Conservation (phyloP, 2,329 filamentous ascomycete species). For the Fusarium sp. region DNA sequence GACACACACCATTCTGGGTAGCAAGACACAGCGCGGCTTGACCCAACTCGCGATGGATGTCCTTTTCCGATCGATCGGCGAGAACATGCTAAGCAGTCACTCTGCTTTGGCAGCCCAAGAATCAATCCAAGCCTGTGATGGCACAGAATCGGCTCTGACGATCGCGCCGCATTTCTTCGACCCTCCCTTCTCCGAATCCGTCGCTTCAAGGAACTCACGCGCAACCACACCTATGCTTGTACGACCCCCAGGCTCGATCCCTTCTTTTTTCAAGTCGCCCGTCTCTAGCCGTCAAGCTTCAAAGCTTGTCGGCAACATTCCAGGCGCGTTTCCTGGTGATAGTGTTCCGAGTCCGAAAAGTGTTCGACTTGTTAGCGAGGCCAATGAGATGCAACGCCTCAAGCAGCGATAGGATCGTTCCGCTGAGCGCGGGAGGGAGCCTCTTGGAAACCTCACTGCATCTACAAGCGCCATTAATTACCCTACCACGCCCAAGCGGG, state of each 20-base stretch:
- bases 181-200: conserved; percentile 73
- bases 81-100: conserved; percentile 72
- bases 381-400: conserved; percentile 37
- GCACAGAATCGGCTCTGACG: conserved; percentile 81
- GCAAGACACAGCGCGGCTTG: conserved; percentile 83
- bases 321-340: conserved; percentile 45
- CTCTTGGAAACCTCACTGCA: conserved; percentile 22
- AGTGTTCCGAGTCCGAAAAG: conserved; percentile 52
- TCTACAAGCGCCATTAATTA: conserved; percentile 44
- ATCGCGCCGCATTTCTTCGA: conserved; percentile 82
- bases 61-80: conserved; percentile 82
- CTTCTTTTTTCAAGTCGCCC: conserved; percentile 45
- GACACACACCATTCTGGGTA: conserved; percentile 96
- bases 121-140: conserved; percentile 78
- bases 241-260: conserved; percentile 55
- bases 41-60: conserved; percentile 92
- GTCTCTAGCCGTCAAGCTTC: conserved; percentile 33
- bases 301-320: conserved; percentile 33
- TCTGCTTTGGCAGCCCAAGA: conserved; percentile 70
- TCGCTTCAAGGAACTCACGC: conserved; percentile 68
- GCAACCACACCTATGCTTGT: conserved; percentile 76
- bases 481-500: conserved; percentile 49
- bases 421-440: conserved; percentile 26
- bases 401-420: conserved; percentile 46
- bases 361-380: conserved; percentile 55